Evolutionary conservation across 306 rosid genomes (phyloP), one percentile per base, ranked within the genome.

Genomic region (Clitoria ternatea): DNA sequence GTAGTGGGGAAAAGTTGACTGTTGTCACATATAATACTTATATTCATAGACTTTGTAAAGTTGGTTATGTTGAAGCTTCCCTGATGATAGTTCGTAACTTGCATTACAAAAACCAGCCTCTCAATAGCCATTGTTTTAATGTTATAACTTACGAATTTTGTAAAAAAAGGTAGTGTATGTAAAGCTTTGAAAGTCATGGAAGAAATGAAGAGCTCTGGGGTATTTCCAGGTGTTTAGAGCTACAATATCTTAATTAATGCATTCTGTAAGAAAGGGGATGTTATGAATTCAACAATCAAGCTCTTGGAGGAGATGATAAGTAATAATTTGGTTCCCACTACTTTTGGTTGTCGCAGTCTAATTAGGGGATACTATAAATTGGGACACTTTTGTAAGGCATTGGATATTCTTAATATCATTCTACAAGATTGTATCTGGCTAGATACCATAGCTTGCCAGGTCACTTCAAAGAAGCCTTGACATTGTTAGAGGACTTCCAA

Each of bases 211-310:
- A 70, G 68, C 50, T 67, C 4, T 65, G 89, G 82, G 29, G 45
- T 69, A 65, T 32, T 50, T 17, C 89, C 92, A 48, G 86, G 80
- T 82, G 84, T 63, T 72, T 80, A 65, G 55, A 85, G 89, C 77
- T 87, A 84, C 59, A 82, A 84, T 73, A 84, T 87, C 60, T 82
- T 87, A 77, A n/a, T n/a, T n/a, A n/a, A n/a, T n/a, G n/a, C n/a
- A n/a, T n/a, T n/a, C n/a, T n/a, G n/a, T n/a, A n/a, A 77, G 74
- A 59, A 69, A 23, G 84, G 89, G 61, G 75, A 87, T 60, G 36
- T 77, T 72, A 74, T 84, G 80, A 57, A 71, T 43, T 61, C 80
- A 27, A 89, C 87, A 20, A 32, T 1, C 27, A 43, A 75, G 45
- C 75, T 80, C 64, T 48, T 72, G 49, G 63, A 78, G 82, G 89